These are phyloP conservation scores for Medicago lupulina DNA, from an alignment of 306 rosid species.

Conservation along the genomic window DNA sequence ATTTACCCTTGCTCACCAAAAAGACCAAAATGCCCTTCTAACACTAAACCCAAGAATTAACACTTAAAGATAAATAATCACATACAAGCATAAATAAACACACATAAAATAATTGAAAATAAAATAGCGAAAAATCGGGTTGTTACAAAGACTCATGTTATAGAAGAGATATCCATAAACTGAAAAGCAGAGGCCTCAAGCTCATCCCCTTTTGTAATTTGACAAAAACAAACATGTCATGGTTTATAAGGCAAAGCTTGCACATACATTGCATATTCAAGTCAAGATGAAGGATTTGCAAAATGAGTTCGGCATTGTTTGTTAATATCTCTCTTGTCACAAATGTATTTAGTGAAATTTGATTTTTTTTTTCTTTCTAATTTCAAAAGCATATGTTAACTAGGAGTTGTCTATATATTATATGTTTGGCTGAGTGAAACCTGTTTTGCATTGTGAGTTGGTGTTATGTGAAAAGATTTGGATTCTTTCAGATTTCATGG, in stretches of 20 bases:
- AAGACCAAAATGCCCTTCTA: no score
- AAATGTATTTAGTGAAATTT: neutral
- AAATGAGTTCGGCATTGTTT: neutral
- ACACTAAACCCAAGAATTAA: no score
- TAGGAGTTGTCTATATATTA: neutral
- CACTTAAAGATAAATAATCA: no score
- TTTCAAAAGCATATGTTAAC: neutral
- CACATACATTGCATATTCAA: constrained; percentile 1
- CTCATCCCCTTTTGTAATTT: neutral
- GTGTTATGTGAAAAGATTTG: neutral
- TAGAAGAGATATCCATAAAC: neutral
- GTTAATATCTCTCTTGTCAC: neutral
- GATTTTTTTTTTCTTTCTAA: neutral
- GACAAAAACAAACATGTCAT: constrained; percentile 10
- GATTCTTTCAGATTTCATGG: neutral
- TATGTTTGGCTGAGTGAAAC: neutral
- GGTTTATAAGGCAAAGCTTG: neutral
- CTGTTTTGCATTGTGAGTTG: neutral
- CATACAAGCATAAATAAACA: no score
- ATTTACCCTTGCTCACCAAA: no score
- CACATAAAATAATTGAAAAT: no score
- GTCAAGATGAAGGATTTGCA: constrained; percentile 15
- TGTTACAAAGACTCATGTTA: no score
- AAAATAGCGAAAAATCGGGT: no score
- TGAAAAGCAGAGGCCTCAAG: constrained; percentile 2